Conservation (phyloP, 83 land plant genomes). For the Picea engelmannii region DNA sequence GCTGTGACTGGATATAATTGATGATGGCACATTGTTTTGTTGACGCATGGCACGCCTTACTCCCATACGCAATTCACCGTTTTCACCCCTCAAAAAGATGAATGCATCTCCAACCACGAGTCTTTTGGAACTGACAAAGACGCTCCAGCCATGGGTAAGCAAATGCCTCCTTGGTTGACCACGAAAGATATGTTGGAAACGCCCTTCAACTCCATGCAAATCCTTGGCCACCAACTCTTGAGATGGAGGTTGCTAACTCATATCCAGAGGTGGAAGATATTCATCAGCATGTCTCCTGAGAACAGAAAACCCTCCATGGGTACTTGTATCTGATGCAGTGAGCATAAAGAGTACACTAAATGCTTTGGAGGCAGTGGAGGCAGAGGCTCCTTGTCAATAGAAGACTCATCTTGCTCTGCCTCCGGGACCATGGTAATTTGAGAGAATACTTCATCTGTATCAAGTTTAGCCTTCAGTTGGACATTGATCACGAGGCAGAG, state of each 20-base stretch:
- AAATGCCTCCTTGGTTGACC: no score
- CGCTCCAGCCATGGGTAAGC: no score
- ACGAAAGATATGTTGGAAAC: no score
- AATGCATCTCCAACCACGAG: conserved; percentile 89
- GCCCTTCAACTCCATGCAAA: no score
- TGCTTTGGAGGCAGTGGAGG: conserved; percentile 37
- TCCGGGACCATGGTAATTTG: no score
- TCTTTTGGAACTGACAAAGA: conserved; percentile 80
- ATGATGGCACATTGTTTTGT: conserved; percentile 38
- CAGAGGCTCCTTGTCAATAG: conserved; percentile 40
- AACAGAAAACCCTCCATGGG: conserved; percentile 96
- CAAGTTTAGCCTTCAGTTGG: no score
- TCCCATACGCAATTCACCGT: conserved; percentile 60
- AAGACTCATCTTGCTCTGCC: conserved; percentile 65
- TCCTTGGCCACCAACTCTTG: no score
- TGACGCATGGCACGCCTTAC: conserved; percentile 63
- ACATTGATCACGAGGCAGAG: no score
- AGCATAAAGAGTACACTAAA: conserved; percentile 69
- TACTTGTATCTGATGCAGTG: conserved; percentile 90
- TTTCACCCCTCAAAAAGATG: conserved; percentile 82
- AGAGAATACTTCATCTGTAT: no score
- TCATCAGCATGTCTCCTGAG: conserved; percentile 89
- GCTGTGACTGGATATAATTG: conserved; percentile 55
- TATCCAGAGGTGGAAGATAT: conserved; percentile 80
- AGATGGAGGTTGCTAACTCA: no score